Percentiles rank a stretch among this genome's conserved stretches.
Evolutionary conservation across 2,329 filamentous ascomycete species (phyloP).

Genomic region (Blastomyces parvus): DNA sequence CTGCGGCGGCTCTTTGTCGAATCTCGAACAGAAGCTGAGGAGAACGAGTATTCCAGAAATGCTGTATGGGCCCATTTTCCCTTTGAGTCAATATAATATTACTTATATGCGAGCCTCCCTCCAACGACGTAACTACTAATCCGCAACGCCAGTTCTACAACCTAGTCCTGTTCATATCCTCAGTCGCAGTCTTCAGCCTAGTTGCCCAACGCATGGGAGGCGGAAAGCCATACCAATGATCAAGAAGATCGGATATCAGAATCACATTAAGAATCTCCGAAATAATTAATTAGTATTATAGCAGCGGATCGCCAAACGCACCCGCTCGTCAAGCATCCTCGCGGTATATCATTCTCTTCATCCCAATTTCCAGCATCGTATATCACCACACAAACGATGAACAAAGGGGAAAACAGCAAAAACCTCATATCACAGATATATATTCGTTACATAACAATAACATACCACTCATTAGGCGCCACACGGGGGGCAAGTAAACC

Average conservation of each 20-base stretch:
- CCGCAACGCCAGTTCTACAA: slow-evolving; percentile 72
- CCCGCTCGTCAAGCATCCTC: background rate
- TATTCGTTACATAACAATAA: background rate
- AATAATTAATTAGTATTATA: background rate
- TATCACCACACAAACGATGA: background rate
- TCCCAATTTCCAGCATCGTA: slow-evolving; percentile 9
- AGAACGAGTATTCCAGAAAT: slow-evolving; percentile 85
- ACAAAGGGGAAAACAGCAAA: background rate
- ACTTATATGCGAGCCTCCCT: background rate
- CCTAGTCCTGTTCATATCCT: slow-evolving; percentile 90
- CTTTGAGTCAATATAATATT: slow-evolving; percentile 12
- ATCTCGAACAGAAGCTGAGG: slow-evolving; percentile 82
- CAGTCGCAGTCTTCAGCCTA: slow-evolving; percentile 86
- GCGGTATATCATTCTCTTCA: background rate
- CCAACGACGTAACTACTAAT: background rate
- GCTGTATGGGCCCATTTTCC: slow-evolving; percentile 53
- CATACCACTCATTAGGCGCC: background rate
- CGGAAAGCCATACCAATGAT: slow-evolving; percentile 26
- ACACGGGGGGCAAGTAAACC: background rate
- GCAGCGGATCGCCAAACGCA: background rate
- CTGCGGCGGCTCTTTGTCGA: slow-evolving; percentile 94
- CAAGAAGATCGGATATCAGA: slow-evolving; percentile 1
- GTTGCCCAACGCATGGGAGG: slow-evolving; percentile 73
- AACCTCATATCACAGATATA: background rate
- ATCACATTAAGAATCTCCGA: background rate